Base-by-base conservation (phyloP, 208 protist genomes). In the Crithidia fasciculata region DNA sequence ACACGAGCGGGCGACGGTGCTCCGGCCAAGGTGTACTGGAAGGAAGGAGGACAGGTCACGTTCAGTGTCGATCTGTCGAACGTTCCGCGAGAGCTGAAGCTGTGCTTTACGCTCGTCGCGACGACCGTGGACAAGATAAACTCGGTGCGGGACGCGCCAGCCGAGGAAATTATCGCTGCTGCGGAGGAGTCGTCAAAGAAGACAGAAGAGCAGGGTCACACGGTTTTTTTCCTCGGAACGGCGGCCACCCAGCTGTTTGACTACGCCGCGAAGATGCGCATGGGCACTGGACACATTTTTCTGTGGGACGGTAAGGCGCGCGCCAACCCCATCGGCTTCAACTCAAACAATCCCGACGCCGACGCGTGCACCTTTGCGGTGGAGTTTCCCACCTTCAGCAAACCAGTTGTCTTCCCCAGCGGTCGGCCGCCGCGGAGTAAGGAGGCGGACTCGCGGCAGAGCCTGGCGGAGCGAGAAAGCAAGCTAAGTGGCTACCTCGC, bases 91-190 rank as follows among this genome's bases (percentile, higher is more conserved):
- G 90, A 91, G 60, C 10, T 86, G 3, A 92, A 85, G 63, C 44
- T 95, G 16, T 93, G 88, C 54, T 84, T 95, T 58, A 81, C 81
- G 12, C 71, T 91, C 5, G 47, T 87, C 12, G 85, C 78, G 5
- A 74, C 69, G 0, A 56, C 72, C 8, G 72, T 62, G 2, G 83
- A 91, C 47, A 65, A 74, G 13, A 60, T 86, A 12, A 56, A 28
- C 18, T 28, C 50, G 16, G 68, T 84, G 5, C 40, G 18, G n/a
- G 75, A 74, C 36, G 56, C 79, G 4, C 64, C 72, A 18, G 79
- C 69, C 0, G 57, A 77, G 13, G 66, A 82, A 9, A 56, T 89
- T n/a, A 69, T 88, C 50, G 69, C 59, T 10, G 47, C n/a, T 37
- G 68, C 59, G 5, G 74, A 90, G 5, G 84, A 86, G 12, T 43